These are phyloP conservation scores for Leishmania martiniquensis DNA, from an alignment of 208 protist genomes.

Conservation along the genomic window DNA sequence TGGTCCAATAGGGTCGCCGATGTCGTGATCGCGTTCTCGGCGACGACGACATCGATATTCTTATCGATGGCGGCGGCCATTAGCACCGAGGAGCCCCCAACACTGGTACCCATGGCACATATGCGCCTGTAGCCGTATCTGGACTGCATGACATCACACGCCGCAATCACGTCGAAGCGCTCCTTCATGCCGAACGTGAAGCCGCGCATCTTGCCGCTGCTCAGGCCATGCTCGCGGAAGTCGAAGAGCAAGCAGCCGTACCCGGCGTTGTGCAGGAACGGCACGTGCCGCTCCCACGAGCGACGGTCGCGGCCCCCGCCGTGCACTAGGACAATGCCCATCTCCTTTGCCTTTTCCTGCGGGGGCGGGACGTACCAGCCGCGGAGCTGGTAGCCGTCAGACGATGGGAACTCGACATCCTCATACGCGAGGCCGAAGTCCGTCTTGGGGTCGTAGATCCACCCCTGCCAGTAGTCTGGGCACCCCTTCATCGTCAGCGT, in stretches of 20 bases:
- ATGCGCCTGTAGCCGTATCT: conserved; percentile 70
- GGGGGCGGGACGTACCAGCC: conserved; percentile 88
- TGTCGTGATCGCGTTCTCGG: conserved; percentile 91
- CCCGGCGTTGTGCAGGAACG: conserved; percentile 82
- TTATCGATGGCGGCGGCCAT: conserved; percentile 91
- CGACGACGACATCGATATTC: conserved; percentile 86
- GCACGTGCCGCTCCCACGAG: conserved; percentile 89
- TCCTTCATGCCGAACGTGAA: conserved; percentile 92
- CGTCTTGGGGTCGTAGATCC: conserved; percentile 80
- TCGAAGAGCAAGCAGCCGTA: conserved; percentile 92
- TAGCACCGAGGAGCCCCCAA: conserved; percentile 87
- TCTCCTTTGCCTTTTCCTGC: not conserved
- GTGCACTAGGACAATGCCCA: conserved; percentile 91
- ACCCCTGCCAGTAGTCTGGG: conserved; percentile 92
- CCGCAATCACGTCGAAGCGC: conserved; percentile 86
- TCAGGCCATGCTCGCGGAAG: conserved; percentile 88
- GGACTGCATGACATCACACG: conserved; percentile 72
- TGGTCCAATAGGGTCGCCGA: conserved; percentile 81
- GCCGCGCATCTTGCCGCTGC: conserved; percentile 81
- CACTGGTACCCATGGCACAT: conserved; percentile 89
- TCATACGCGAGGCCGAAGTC: conserved; percentile 83
- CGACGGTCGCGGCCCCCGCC: conserved; percentile 90
- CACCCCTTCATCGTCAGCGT: conserved; percentile 58
- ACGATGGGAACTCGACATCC: conserved; percentile 77
- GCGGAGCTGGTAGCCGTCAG: conserved; percentile 70